These are phyloP conservation scores for Trichophyton mentagrophytes DNA, from an alignment of 2,329 filamentous ascomycete species.

Conservation along the genomic window DNA sequence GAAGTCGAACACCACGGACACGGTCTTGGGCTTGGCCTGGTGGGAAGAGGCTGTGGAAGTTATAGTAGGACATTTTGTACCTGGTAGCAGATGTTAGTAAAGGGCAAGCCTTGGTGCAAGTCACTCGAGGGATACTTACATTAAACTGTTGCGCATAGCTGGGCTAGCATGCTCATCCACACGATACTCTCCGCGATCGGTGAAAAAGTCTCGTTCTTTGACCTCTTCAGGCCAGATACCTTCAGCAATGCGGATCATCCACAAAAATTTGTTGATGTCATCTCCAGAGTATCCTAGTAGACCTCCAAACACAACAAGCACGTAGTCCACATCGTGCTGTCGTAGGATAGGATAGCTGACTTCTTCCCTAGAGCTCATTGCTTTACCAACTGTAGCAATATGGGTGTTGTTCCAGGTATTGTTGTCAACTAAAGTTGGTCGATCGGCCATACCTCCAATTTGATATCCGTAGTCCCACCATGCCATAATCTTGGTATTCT, in stretches of 20 bases:
- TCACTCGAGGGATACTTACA: conserved; percentile 47
- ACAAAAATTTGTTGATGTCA: conserved; percentile 99
- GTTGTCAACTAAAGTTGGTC: conserved; percentile 94
- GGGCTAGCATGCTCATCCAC: conserved; percentile 88
- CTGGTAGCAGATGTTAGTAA: conserved; percentile 36
- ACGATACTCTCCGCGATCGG: conserved; percentile 79
- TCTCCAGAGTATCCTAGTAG: conserved; percentile 94
- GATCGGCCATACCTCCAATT: conserved; percentile 97
- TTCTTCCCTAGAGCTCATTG: conserved; percentile 94
- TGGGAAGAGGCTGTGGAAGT: conserved; percentile 85
- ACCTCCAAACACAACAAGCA: conserved; percentile 93
- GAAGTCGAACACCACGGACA: conserved; percentile 68
- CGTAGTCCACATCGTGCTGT: conserved; percentile 96
- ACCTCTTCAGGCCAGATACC: conserved; percentile 99
- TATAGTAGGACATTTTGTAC: conserved; percentile 99
- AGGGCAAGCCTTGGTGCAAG: neutral
- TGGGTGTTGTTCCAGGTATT: conserved; percentile 99
- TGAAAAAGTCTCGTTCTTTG: conserved; percentile 95
- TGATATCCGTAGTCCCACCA: conserved; percentile 99
- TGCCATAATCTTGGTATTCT: conserved; percentile 96
- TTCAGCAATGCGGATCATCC: conserved; percentile 99
- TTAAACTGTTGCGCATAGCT: conserved; percentile 98
- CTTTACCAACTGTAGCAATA: conserved; percentile 97
- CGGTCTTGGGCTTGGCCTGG: conserved; percentile 80
- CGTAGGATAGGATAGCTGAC: conserved; percentile 98